Evolutionary conservation across 257 asterid species (phyloP).

Genomic region (Galeopsis tetrahit): DNA sequence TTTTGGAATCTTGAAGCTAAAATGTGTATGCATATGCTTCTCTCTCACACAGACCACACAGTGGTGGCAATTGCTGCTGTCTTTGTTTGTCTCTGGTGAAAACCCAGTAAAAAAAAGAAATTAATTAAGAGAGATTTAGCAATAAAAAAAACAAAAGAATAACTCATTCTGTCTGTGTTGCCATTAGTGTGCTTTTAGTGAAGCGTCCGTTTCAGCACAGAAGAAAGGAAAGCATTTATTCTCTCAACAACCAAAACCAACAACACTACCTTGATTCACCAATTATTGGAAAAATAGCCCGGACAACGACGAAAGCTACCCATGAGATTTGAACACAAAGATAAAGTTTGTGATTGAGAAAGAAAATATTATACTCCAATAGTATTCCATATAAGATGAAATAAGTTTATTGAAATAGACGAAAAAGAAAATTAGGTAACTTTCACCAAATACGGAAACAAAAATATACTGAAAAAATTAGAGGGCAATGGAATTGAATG

Average conservation of each 20-base stretch:
- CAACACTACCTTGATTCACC: constrained; percentile 13
- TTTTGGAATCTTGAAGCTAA: neutral
- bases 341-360: too few species aligned
- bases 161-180: constrained; percentile 34
- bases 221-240: constrained; percentile 62
- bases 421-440: too few species aligned
- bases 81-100: neutral
- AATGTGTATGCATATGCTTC: neutral
- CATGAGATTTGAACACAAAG: too few species aligned
- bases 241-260: constrained; percentile 50
- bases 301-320: too few species aligned
- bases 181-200: constrained; percentile 33
- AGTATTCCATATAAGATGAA: too few species aligned
- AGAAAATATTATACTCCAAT: too few species aligned
- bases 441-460: too few species aligned
- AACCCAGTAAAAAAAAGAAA: neutral
- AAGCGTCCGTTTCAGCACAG: constrained; percentile 52
- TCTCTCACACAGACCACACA: constrained; percentile 35
- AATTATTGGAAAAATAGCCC: constrained; percentile 15
- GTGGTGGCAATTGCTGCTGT: neutral
- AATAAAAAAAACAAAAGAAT: constrained; percentile 32
- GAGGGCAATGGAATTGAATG: constrained; percentile 25
- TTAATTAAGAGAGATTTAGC: constrained; percentile 4
- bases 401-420: too few species aligned
- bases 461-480: neutral